phyloP scores from a whole-genome alignment of 2,329 filamentous ascomycete genomes.

The Fusarium brevicatenulatum region DNA sequence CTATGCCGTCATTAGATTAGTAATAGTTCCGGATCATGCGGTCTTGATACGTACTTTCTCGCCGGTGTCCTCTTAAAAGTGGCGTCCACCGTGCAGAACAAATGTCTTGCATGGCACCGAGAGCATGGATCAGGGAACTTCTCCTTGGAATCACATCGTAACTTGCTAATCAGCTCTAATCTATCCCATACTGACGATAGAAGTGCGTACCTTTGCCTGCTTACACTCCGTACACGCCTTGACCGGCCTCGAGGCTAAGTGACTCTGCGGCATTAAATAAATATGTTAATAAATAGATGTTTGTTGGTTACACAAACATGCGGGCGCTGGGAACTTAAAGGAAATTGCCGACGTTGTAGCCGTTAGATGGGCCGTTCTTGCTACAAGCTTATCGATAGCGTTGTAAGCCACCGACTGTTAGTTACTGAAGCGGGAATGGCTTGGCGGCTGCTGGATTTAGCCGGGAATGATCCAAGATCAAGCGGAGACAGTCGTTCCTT shows the following conservation, averaged over 20 bases:
- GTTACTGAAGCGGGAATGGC: background rate
- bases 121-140: conserved; percentile 35
- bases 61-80: conserved; percentile 32
- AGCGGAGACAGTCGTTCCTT: background rate
- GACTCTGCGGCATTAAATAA: background rate
- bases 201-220: conserved; percentile 20
- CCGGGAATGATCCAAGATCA: background rate
- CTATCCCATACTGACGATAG: accelerated
- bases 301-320: background rate
- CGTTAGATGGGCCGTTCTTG: background rate
- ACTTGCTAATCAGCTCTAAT: conserved; percentile 1
- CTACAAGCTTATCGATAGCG: background rate
- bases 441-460: background rate
- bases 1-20: background rate
- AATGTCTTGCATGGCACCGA: conserved; percentile 24
- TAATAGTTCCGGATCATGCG: accelerated
- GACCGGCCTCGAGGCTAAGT: conserved; percentile 3
- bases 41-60: conserved; percentile 13
- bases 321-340: background rate
- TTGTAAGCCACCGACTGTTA: background rate
- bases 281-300: background rate
- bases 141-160: conserved; percentile 37
- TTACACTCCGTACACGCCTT: conserved; percentile 33
- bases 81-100: conserved; percentile 36
- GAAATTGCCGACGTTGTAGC: background rate